Conservation (phyloP, 139 green algal genomes). For the Zygnema circumcarinatum region DNA sequence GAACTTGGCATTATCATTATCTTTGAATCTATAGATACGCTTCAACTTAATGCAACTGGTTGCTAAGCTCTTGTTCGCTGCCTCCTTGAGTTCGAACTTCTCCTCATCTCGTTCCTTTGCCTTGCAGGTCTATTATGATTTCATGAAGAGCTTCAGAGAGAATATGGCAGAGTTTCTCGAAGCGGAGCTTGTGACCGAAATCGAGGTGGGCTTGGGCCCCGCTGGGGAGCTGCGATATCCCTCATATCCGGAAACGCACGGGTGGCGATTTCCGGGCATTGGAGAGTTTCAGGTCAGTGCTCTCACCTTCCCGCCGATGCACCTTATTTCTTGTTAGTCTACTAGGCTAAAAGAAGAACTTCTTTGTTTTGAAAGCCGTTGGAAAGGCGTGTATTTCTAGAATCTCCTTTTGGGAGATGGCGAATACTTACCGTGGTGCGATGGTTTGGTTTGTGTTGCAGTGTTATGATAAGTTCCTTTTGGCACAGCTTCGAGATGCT, state of each 20-base stretch:
- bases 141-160: conserved; percentile 86
- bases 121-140: conserved; percentile 83
- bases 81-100: too few species aligned
- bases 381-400: background rate
- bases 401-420: background rate
- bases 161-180: conserved; percentile 42
- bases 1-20: too few species aligned
- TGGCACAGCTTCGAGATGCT: conserved; percentile 72
- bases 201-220: conserved; percentile 94
- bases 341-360: background rate
- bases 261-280: conserved; percentile 95
- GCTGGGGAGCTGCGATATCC: conserved; percentile 96
- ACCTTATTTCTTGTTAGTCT: too few species aligned
- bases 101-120: background rate
- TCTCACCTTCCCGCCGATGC: too few species aligned
- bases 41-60: too few species aligned
- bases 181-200: conserved; percentile 79
- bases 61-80: too few species aligned
- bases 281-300: conserved; percentile 88
- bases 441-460: conserved; percentile 10
- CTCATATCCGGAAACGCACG: conserved; percentile 80
- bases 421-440: background rate
- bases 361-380: too few species aligned
- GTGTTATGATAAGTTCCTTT: conserved; percentile 97
- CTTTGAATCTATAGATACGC: too few species aligned